These are phyloP conservation scores for Calonectria pseudoreteaudii DNA, from an alignment of 2,329 filamentous ascomycete genomes.

Conservation along the genomic window DNA sequence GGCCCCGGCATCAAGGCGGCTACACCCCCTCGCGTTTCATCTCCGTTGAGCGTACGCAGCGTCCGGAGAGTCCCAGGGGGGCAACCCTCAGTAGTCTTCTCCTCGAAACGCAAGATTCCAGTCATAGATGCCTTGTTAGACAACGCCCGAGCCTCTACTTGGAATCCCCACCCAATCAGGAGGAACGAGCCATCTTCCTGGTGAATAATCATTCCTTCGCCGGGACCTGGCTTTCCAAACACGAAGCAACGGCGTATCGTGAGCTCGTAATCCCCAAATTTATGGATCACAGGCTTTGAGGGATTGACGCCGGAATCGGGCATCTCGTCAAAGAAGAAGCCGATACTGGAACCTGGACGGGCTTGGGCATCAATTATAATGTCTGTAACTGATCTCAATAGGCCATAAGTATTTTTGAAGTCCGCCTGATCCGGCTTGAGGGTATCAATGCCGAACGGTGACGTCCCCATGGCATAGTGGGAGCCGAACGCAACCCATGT, in stretches of 20 bases:
- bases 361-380: not conserved
- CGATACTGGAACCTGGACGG: not conserved
- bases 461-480: slow-evolving; percentile 14
- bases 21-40: slow-evolving; percentile 23
- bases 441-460: slow-evolving; percentile 31
- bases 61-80: not conserved
- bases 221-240: not conserved
- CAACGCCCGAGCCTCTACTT: not conserved
- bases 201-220: not conserved
- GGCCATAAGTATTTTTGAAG: not conserved
- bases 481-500: slow-evolving; percentile 48
- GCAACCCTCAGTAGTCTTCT: not conserved
- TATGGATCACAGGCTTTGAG: not conserved
- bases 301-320: not conserved
- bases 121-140: not conserved
- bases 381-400: not conserved
- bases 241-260: not conserved
- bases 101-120: not conserved
- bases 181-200: not conserved
- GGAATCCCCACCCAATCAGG: not conserved
- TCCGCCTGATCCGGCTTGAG: not conserved
- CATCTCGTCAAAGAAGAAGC: not conserved
- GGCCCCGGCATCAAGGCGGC: slow-evolving; percentile 47
- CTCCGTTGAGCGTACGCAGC: slow-evolving; percentile 22
- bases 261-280: not conserved